Evolutionary conservation across 192 early-diverging fungal genomes (phyloP), one percentile per base, ranked within the genome.

Genomic region (Coemansia sp.): DNA sequence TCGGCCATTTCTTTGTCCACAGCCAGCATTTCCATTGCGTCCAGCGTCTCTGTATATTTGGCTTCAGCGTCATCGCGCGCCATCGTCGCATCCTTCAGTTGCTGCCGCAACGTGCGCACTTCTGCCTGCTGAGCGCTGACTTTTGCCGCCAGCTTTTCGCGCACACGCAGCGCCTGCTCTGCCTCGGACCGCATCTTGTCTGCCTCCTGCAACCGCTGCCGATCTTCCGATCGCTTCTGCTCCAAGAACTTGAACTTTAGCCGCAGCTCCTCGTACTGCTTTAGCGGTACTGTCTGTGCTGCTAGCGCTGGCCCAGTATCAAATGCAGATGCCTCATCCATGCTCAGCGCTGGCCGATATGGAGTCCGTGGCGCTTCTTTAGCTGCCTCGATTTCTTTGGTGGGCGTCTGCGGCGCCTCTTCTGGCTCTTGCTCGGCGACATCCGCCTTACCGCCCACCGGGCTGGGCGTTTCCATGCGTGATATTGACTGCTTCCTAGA

Each of bases 1-100:
- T 95, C 94, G 0, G 92, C 94, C 84, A 94, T 87, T 73, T 97
- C 94, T 69, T 91, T 91, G 82, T 97, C 95, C 12, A 97, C 67
- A 4, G 92, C 82, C 58, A 91, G 86, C 77, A 94, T 88, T 74
- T 97, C 95, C 76, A 95, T 83, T 14, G 80, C 78, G 22, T 95
- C 94, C 21, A 86, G 61, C 16, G 88, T 78, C 31, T 96, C 94
- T 38, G 83, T 81, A 56, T 91, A 84, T 64, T 89, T 87, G 17
- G 69, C 61, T 59, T 95, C 93, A 27, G 84, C 57, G 3, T 71
- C 74, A 29, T 91, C 90, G 62, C 87, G 89, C 60, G 89, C 93
- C 4, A 73, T 47, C 19, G 48, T 37, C 6, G 77, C 65, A 6
- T 87, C 84, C 68, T 87, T 87, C 21, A 87, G 64, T 65, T 82